Percentiles rank a stretch among this genome's conserved stretches.
These are phyloP conservation scores for Myxozyma monticola DNA, from an alignment of 805 yeast genomes.

Conservation along the genomic window DNA sequence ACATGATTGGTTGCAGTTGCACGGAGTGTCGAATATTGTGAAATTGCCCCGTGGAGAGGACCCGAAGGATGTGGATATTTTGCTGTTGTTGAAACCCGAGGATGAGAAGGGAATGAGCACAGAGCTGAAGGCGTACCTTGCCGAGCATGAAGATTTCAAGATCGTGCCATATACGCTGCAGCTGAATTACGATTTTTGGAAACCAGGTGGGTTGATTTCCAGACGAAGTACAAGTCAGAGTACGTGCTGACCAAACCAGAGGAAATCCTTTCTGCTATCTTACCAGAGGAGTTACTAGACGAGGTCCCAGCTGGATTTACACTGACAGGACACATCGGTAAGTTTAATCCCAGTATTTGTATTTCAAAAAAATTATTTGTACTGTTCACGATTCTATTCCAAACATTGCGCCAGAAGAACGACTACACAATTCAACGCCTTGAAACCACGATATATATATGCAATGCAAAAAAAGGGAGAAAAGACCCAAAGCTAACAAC, in stretches of 20 bases:
- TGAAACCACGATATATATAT: neutral
- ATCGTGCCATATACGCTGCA: slow-evolving; percentile 55
- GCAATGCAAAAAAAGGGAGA: neutral
- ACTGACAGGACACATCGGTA: slow-evolving; percentile 78
- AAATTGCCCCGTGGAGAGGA: slow-evolving; percentile 42
- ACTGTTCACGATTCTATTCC: neutral
- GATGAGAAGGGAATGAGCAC: slow-evolving; percentile 39
- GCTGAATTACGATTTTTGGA: slow-evolving; percentile 80
- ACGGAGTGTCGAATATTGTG: slow-evolving; percentile 71
- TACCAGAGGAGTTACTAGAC: slow-evolving; percentile 67
- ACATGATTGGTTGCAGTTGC: slow-evolving; percentile 65
- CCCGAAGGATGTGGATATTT: slow-evolving; percentile 30
- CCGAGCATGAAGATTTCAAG: slow-evolving; percentile 43
- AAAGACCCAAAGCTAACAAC: neutral
- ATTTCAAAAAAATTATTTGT: neutral
- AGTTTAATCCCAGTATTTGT: neutral
- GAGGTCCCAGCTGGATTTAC: slow-evolving; percentile 91
- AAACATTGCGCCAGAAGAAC: neutral
- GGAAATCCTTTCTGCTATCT: slow-evolving; percentile 71
- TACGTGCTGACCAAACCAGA: slow-evolving; percentile 44
- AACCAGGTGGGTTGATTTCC: slow-evolving; percentile 42
- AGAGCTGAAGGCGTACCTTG: slow-evolving; percentile 48
- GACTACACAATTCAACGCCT: neutral
- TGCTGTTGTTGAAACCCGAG: slow-evolving; percentile 21
- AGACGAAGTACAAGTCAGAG: neutral